These are phyloP conservation scores for Saksenaea vasiformis DNA, from an alignment of 371 early-diverging fungal species.

Conservation along the genomic window DNA sequence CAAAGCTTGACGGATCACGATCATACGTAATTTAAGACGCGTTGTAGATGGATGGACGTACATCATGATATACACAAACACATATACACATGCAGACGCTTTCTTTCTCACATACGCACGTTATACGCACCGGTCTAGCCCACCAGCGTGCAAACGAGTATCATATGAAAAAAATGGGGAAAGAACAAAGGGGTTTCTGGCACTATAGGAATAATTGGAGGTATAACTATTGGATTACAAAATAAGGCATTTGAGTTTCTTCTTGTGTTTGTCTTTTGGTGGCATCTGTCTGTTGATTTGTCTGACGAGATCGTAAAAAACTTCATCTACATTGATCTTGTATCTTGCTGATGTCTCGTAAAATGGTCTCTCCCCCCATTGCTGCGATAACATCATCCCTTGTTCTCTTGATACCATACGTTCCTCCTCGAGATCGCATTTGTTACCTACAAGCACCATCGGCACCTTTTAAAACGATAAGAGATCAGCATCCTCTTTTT, in stretches of 20 bases:
- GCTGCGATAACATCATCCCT: constrained; percentile 51
- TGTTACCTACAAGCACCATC: constrained; percentile 76
- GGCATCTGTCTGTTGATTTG: constrained; percentile 36
- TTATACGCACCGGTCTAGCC: no score
- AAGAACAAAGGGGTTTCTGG: no score
- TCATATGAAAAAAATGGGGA: no score
- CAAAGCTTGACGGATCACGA: no score
- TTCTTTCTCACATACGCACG: no score
- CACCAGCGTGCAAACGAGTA: no score
- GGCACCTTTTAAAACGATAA: constrained; percentile 55
- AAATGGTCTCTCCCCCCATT: constrained; percentile 65
- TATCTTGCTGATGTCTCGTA: constrained; percentile 73
- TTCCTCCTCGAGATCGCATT: constrained; percentile 74
- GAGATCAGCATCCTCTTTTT: not conserved
- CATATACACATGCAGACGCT: no score
- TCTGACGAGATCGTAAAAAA: constrained; percentile 48
- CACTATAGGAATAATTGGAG: not conserved
- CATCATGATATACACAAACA: no score
- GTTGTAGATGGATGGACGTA: no score
- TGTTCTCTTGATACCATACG: constrained; percentile 64
- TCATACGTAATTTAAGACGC: no score
- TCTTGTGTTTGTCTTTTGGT: constrained; percentile 10
- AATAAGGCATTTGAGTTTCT: constrained; percentile 19
- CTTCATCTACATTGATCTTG: constrained; percentile 73
- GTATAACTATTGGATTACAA: constrained; percentile 14